A percentile compares a stretch with the other conserved stretches of the same genome.
Conservation (phyloP, 352 stramenopile genomes). For the Globisporangium heterothallicum region DNA sequence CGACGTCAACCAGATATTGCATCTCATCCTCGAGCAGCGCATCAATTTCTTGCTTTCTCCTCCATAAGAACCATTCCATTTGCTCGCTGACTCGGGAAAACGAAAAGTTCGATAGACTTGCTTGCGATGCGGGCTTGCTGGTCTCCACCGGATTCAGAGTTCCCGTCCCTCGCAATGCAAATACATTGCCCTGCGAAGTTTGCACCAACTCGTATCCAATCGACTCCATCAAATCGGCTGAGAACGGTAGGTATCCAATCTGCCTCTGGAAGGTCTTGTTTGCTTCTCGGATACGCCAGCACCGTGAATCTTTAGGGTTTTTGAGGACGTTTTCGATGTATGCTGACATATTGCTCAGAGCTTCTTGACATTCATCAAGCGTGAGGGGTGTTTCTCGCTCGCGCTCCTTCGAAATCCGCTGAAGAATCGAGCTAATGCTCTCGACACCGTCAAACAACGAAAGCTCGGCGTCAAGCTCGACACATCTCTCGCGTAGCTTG, state of each 20-base stretch:
- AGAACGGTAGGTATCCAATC: conserved; percentile 48
- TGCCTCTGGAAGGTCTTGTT: conserved; percentile 58
- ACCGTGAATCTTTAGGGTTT: conserved; percentile 64
- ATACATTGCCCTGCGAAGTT: conserved; percentile 40
- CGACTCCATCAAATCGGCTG: conserved; percentile 47
- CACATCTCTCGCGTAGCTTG: conserved; percentile 36
- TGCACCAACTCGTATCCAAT: conserved; percentile 49
- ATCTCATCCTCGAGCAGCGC: conserved; percentile 55
- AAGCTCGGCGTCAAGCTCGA: conserved; percentile 50
- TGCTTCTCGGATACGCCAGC: conserved; percentile 55
- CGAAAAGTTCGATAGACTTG: conserved; percentile 49
- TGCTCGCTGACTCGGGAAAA: conserved; percentile 58
- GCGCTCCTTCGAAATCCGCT: conserved; percentile 31
- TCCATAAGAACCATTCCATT: conserved; percentile 77
- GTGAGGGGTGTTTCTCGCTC: conserved; percentile 22
- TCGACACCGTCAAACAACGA: conserved; percentile 60
- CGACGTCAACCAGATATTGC: conserved; percentile 38
- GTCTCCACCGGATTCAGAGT: neutral
- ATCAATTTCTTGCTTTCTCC: conserved; percentile 67
- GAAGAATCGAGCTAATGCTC: conserved; percentile 49
- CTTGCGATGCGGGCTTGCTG: conserved; percentile 3
- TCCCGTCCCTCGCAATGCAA: conserved; percentile 42
- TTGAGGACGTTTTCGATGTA: conserved; percentile 66
- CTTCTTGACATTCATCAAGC: conserved; percentile 38
- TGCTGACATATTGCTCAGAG: conserved; percentile 24